Percentiles rank a stretch among this genome's conserved stretches.
These are phyloP conservation scores for Magnusiomyces tetraspermus DNA, from an alignment of 1,139 yeast genomes.

Conservation along the genomic window DNA sequence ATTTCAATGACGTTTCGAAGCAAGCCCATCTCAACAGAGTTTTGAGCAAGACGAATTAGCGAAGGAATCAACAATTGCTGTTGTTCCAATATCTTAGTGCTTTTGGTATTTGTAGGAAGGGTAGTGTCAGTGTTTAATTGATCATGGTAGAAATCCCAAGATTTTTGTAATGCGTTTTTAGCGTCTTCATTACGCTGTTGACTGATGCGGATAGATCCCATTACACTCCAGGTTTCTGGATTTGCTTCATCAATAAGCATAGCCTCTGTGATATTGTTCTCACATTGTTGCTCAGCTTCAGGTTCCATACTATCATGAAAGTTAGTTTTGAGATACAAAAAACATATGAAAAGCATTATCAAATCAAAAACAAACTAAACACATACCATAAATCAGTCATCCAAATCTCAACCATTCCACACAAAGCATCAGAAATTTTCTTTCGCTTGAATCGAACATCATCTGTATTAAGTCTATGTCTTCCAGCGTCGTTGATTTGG, in stretches of 20 bases:
- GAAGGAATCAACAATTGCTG: slow-evolving; percentile 47
- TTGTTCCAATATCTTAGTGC: slow-evolving; percentile 37
- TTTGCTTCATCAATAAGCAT: slow-evolving; percentile 49
- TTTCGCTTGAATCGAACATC: slow-evolving; percentile 35
- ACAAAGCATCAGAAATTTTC: slow-evolving; percentile 63
- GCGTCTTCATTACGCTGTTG: slow-evolving; percentile 77
- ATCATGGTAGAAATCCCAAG: slow-evolving; percentile 63
- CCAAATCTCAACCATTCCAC: slow-evolving; percentile 91
- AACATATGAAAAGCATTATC: not conserved
- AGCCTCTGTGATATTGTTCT: slow-evolving; percentile 57
- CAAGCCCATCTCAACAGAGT: slow-evolving; percentile 56
- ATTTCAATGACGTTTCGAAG: slow-evolving; percentile 58
- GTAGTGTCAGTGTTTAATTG: slow-evolving; percentile 39
- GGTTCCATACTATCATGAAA: slow-evolving; percentile 56
- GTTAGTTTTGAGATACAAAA: slow-evolving; percentile 7
- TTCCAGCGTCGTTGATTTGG: slow-evolving; percentile 28
- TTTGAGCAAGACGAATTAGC: slow-evolving; percentile 54
- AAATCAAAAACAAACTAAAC: not conserved
- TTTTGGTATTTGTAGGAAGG: slow-evolving; percentile 35
- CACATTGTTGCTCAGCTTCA: slow-evolving; percentile 77
- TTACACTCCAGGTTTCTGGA: slow-evolving; percentile 73
- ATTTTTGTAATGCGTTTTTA: slow-evolving; percentile 48
- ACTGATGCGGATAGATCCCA: slow-evolving; percentile 84
- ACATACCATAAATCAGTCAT: slow-evolving; percentile 82
- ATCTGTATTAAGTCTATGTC: slow-evolving; percentile 6